Conservation (phyloP, 2,329 filamentous ascomycete genomes). For the Stachybotrys elegans region DNA sequence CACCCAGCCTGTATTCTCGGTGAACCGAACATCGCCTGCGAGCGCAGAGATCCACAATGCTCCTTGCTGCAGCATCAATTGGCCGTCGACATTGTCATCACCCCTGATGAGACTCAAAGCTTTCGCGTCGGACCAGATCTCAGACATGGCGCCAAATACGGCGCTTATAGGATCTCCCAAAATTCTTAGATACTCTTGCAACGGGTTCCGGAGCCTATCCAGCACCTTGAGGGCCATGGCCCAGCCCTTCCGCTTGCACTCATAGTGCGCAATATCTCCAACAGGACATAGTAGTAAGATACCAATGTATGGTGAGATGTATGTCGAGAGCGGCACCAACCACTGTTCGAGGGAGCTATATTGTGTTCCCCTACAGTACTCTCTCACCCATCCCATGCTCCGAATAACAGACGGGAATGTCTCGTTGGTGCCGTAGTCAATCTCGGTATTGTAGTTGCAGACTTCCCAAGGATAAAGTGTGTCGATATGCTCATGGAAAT, state of each 20-base stretch:
- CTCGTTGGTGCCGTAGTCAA: neutral
- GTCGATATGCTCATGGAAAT: neutral
- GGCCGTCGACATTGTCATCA: no score
- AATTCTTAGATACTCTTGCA: neutral
- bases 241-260: neutral
- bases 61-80: neutral
- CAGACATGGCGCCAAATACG: neutral
- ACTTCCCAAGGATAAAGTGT: neutral
- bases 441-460: neutral
- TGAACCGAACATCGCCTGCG: neutral
- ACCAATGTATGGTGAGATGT: neutral
- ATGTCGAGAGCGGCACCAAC: neutral
- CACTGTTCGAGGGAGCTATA: neutral
- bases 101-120: no score
- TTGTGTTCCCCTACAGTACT: neutral
- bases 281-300: neutral
- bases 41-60: neutral
- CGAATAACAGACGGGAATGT: neutral
- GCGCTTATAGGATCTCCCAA: neutral
- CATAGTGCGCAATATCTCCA: neutral
- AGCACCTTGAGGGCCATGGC: neutral
- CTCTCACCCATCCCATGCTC: neutral
- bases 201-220: neutral
- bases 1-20: neutral
- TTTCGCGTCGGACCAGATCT: neutral